Evolutionary conservation across 2,329 filamentous ascomycete genomes (phyloP).

Genomic region (Xylaria multiplex): DNA sequence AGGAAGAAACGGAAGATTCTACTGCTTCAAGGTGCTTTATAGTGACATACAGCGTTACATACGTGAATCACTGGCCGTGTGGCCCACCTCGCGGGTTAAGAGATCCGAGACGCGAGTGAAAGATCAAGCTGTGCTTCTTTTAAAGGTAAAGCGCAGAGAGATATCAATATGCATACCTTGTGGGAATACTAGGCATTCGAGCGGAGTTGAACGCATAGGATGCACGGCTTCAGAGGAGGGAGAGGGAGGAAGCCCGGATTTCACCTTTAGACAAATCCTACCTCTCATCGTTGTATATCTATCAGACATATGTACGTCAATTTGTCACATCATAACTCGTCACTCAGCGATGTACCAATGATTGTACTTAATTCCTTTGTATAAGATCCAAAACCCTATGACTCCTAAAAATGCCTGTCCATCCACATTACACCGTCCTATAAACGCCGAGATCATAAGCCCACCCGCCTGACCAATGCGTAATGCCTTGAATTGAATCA

Average conservation of each 20-base stretch:
- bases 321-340: conserved; percentile 27
- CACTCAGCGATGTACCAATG: conserved; percentile 10
- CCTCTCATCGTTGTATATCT: conserved; percentile 33
- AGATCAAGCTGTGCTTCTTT: background rate
- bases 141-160: background rate
- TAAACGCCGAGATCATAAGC: conserved; percentile 19
- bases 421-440: conserved; percentile 16
- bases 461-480: conserved; percentile 10
- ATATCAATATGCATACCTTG: background rate
- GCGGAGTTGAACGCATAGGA: conserved; percentile 6
- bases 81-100: background rate
- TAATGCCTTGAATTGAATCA: conserved; percentile 26
- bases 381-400: conserved; percentile 13
- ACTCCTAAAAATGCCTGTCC: conserved; percentile 20
- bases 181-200: background rate
- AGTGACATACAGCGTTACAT: conserved; percentile 29
- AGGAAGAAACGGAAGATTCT: conserved; percentile 63
- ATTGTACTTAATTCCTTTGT: conserved; percentile 28
- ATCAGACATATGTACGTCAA: conserved; percentile 32
- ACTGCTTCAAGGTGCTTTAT: conserved; percentile 63
- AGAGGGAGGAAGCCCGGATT: conserved; percentile 8
- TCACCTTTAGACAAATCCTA: conserved; percentile 4
- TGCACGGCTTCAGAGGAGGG: background rate
- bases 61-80: background rate
- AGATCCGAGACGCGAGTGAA: background rate